Percentiles rank a stretch among this genome's conserved stretches.
These are phyloP conservation scores for Agarophyton chilense DNA, from an alignment of 23 red algal species.

Conservation along the genomic window DNA sequence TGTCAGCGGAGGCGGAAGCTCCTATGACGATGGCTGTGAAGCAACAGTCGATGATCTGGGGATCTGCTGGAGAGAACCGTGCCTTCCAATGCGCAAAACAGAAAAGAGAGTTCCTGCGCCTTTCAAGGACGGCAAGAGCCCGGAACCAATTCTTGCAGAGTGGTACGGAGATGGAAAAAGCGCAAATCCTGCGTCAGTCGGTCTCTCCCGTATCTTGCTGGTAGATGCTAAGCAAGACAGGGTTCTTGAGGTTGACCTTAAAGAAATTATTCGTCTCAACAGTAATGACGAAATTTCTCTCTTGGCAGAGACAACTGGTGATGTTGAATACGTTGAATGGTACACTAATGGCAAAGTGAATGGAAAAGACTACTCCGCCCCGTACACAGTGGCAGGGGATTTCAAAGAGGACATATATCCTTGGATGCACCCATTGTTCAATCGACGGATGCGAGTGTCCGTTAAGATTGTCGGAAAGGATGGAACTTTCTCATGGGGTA, in stretches of 20 bases:
- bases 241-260: slow-evolving; percentile 2
- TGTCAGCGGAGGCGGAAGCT: slow-evolving; percentile 10
- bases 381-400: slow-evolving; percentile 29
- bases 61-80: slow-evolving; percentile 40
- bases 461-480: slow-evolving; percentile 27
- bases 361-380: slow-evolving; percentile 20
- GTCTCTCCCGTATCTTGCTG: slow-evolving; percentile 1
- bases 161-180: slow-evolving; percentile 5
- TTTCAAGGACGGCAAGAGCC: slow-evolving; percentile 25
- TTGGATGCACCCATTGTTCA: slow-evolving; percentile 48
- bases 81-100: slow-evolving; percentile 29
- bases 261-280: slow-evolving; percentile 33
- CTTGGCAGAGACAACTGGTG: slow-evolving; percentile 18
- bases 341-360: slow-evolving; percentile 44
- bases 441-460: slow-evolving; percentile 35
- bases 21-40: slow-evolving; percentile 38
- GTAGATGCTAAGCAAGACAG: slow-evolving; percentile 20
- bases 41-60: slow-evolving; percentile 50
- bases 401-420: slow-evolving; percentile 13
- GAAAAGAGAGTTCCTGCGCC: slow-evolving; percentile 28
- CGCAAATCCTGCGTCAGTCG: neutral
- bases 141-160: slow-evolving; percentile 27
- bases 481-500: slow-evolving; percentile 27
- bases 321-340: slow-evolving; percentile 45
- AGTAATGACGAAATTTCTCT: slow-evolving; percentile 37